phyloP scores from a whole-genome alignment of 1,284 basidiomycete genomes.

The Phylloboletellus chloephorus region DNA sequence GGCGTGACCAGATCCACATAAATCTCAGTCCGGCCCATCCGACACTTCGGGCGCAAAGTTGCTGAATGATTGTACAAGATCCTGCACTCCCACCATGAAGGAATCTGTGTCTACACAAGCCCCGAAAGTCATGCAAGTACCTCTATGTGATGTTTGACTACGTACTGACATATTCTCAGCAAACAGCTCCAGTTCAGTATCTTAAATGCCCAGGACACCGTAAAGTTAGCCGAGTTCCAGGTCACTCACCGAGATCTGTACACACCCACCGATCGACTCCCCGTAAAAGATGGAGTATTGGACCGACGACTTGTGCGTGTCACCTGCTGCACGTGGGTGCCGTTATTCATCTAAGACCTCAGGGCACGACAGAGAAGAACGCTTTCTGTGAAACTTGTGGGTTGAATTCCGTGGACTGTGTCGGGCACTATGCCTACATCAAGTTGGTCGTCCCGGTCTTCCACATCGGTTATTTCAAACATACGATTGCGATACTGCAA shows the following conservation, averaged over 20 bases:
- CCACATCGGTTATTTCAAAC: slow-evolving; percentile 97
- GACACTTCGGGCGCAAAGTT: not conserved
- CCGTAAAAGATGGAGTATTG: slow-evolving; percentile 87
- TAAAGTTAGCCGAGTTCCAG: slow-evolving; percentile 91
- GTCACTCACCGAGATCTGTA: slow-evolving; percentile 90
- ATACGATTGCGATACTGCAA: slow-evolving; percentile 90
- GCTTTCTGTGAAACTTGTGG: slow-evolving; percentile 95
- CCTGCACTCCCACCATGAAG: slow-evolving; percentile 54
- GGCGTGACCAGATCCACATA: slow-evolving; percentile 5
- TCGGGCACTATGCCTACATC: slow-evolving; percentile 97
- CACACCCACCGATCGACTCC: slow-evolving; percentile 71
- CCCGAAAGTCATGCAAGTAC: slow-evolving; percentile 84
- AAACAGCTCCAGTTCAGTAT: slow-evolving; percentile 94
- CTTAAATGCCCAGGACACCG: slow-evolving; percentile 88
- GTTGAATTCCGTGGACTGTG: slow-evolving; percentile 88
- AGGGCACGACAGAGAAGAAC: slow-evolving; percentile 95
- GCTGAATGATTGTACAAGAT: not conserved
- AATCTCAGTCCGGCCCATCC: too few relatives aligned
- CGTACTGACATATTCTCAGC: slow-evolving; percentile 39
- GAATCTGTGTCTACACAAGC: slow-evolving; percentile 82
- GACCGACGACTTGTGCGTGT: slow-evolving; percentile 79
- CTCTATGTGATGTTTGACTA: not conserved
- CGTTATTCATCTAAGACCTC: slow-evolving; percentile 7
- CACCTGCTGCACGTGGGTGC: not conserved
- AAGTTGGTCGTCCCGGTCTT: slow-evolving; percentile 95